phyloP scores from a whole-genome alignment of 75 land plant species.

The Sequoia sempervirens region DNA sequence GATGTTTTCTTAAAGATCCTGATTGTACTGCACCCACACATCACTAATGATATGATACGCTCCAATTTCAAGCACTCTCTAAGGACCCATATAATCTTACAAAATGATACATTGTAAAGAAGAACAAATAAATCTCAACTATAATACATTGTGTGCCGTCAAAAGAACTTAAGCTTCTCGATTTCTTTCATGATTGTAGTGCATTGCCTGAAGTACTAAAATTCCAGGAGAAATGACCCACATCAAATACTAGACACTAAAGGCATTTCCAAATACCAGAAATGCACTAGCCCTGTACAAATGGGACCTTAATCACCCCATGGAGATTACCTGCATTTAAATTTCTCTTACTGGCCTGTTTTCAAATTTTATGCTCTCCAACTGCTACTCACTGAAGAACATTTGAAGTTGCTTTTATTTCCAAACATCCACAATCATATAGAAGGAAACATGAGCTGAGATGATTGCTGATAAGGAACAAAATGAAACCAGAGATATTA shows the following conservation, averaged over 20 bases:
- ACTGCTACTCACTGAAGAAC: neutral
- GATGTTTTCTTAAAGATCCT: too few relatives aligned
- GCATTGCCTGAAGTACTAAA: neutral
- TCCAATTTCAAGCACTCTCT: too few relatives aligned
- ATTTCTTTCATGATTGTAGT: neutral
- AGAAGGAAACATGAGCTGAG: neutral
- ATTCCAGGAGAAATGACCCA: neutral
- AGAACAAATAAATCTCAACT: neutral
- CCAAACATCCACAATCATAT: neutral
- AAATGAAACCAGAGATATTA: neutral
- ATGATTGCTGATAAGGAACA: neutral
- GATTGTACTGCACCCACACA: too few relatives aligned
- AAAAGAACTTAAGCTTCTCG: neutral
- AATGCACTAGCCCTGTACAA: neutral
- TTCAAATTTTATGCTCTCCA: neutral
- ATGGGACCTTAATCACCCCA: neutral
- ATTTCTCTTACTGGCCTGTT: neutral
- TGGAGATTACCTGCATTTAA: neutral
- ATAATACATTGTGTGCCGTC: neutral
- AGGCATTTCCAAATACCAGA: neutral
- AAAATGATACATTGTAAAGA: neutral
- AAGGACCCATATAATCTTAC: too few relatives aligned
- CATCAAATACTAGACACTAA: neutral
- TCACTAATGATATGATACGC: too few relatives aligned
- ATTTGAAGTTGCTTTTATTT: neutral